These are phyloP conservation scores for Protomyces lactucae-debilis DNA, from an alignment of 1,139 yeast species.

Conservation along the genomic window DNA sequence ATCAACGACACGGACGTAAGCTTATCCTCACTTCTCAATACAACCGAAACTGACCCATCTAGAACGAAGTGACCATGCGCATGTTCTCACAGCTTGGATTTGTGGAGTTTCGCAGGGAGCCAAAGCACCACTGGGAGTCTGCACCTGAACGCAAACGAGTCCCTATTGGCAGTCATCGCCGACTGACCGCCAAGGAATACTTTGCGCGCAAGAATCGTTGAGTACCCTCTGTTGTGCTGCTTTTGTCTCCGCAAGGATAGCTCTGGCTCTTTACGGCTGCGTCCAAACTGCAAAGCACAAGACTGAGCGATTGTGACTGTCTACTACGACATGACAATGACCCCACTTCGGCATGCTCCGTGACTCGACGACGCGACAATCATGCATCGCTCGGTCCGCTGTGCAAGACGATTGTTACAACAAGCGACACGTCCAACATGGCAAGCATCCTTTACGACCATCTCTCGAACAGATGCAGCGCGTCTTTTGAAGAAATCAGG, in stretches of 20 bases:
- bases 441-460: neutral
- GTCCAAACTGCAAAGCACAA: neutral
- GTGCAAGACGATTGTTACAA: no score
- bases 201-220: neutral
- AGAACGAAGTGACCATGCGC: slow-evolving; percentile 9
- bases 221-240: neutral
- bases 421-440: no score
- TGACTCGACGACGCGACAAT: neutral
- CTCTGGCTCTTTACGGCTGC: no score
- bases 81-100: slow-evolving; percentile 5
- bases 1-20: neutral
- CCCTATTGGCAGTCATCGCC: neutral
- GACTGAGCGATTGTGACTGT: neutral
- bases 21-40: neutral
- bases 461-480: neutral
- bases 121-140: slow-evolving; percentile 2
- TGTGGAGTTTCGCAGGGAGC: slow-evolving; percentile 1
- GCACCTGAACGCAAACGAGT: neutral
- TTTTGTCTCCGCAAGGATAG: no score
- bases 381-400: no score
- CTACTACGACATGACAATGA: neutral
- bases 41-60: neutral
- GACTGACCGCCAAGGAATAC: slow-evolving; percentile 1
- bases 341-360: neutral
- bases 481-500: slow-evolving; percentile 6